Base-by-base conservation (phyloP, 192 early-diverging fungal species). In the Gigaspora rosea region DNA sequence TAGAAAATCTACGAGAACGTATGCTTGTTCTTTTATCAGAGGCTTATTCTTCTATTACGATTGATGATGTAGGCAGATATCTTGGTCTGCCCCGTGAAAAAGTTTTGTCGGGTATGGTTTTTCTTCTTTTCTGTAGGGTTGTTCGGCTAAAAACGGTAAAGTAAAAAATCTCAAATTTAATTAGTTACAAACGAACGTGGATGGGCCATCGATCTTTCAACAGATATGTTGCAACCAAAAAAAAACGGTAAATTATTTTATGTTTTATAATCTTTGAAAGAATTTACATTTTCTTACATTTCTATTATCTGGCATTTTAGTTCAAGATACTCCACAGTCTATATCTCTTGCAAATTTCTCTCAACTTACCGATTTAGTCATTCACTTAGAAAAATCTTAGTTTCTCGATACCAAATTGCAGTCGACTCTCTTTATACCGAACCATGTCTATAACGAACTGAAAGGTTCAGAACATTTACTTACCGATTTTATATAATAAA, bases 31-130 rank as follows among this genome's bases (percentile, higher is more conserved):
- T 76, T 9, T 41, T 76, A 46, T 67, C 75, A 12, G 75, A 76
- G 51, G 75, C 75, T n/a, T 76, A 76, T 76, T 76, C 75, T 50
- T 76, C 75, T 15, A 76, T 76, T 22, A 33, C 22, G n/a, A 67
- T 67, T 57, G 75, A 76, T 56, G 64, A 76, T 18, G 63, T 56
- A 3, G 16, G n/a, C 46, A 65, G 54, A 47, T 67, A 46, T 27
- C 27, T 76, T 56, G 75, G 75, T 18, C 51, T 76, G 13, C 63
- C 75, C 10, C 49, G 20, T 12, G 75, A 76, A 13, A 62, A 52
- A 54, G 33, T 67, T 32, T 51, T 67, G 41, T n/a, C 20, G 35
- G 22, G 75, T 76, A 76, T 67, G 64, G 15, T 35, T 66, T 66
- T 46, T 18, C 32, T 13, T 62, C 12, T 32, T 16, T 18, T 9